A percentile compares a stretch with the other conserved stretches of the same genome.
phyloP scores from a whole-genome alignment of 2,329 filamentous ascomycete genomes.

The Aureobasidium sp. region DNA sequence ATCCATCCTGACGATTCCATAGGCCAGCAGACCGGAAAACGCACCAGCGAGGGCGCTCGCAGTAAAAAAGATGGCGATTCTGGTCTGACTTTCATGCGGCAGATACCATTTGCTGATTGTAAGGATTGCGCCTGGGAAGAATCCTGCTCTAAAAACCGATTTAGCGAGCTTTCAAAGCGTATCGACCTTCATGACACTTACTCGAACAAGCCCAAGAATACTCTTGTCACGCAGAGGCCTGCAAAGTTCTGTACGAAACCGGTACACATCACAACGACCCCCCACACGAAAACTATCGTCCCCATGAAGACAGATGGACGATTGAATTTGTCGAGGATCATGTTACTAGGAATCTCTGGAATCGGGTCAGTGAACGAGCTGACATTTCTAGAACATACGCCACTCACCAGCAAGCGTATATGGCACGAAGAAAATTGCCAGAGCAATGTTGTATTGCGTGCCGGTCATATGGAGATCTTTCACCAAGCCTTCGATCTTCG shows the following conservation, averaged over 20 bases:
- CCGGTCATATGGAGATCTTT: conserved; percentile 56
- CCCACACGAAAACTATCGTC: conserved; percentile 32
- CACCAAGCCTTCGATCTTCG: conserved; percentile 50
- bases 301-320: conserved; percentile 43
- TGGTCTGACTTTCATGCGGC: conserved; percentile 18
- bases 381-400: conserved; percentile 37
- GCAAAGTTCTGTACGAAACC: conserved; percentile 41
- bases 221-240: conserved; percentile 38
- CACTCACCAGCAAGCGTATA: conserved; percentile 32
- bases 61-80: conserved; percentile 23
- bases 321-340: conserved; percentile 66
- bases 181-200: background rate
- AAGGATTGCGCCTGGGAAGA: conserved; percentile 61
- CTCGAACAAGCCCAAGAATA: conserved; percentile 62
- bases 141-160: conserved; percentile 19
- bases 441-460: conserved; percentile 51
- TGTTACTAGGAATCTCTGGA: conserved; percentile 58
- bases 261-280: conserved; percentile 40
- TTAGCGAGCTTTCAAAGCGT: conserved; percentile 15
- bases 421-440: conserved; percentile 2
- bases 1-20: conserved; percentile 34
- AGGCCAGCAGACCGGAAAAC: conserved; percentile 23
- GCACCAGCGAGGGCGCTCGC: conserved; percentile 21
- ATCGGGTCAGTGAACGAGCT: conserved; percentile 36
- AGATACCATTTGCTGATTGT: conserved; percentile 16